Evolutionary conservation across 305 asterid genomes (phyloP), one percentile per base, ranked within the genome.

Genomic region (Fraxinus velutina): DNA sequence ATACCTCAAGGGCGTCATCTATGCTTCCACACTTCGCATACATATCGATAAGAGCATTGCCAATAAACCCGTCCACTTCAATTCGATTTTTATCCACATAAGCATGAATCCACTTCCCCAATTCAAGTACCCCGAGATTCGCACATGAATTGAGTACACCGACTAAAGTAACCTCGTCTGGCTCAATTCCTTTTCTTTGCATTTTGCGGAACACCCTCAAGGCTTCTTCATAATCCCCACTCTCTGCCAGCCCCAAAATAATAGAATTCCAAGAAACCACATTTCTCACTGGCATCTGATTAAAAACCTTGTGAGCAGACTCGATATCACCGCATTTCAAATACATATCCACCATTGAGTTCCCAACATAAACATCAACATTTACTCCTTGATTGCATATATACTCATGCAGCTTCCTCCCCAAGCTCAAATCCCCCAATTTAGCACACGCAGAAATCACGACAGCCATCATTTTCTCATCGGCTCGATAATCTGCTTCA

Each of bases 21-120:
- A 83, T 76, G 84, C 78, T 84, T 74, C 90, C 89, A 78, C 90
- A 85, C 78, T 88, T 88, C 3, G 88, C 83, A 30, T 88, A 87
- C 90, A 85, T 85, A 85, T 88, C 90, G 15, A 88, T 83, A 37
- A 88, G 87, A 39, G 89, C 87, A 82, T 88, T 88, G 30, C 88
- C 89, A 27, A 86, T 81, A 47, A 78, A 66, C 10, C 85, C 83
- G 10, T 76, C 85, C 2, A 72, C 81, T 21, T 22, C 50, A 4
- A 83, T 85, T 24, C 1, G 81, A 72, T 83, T 82, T 79, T 80
- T 79, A 33, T 80, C 84, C 75, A 86, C 13, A 80, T 79, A 88
- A 44, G 85, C 80, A 24, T 88, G 91, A 77, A 86, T 75, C 90
- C 89, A 86, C 78, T 85, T 83, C 57, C 91, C 90, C n/a, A 82